Evolutionary conservation across 2,329 filamentous ascomycete genomes (phyloP), one percentile per base, ranked within the genome.

Genomic region (Colletotrichum sp.): DNA sequence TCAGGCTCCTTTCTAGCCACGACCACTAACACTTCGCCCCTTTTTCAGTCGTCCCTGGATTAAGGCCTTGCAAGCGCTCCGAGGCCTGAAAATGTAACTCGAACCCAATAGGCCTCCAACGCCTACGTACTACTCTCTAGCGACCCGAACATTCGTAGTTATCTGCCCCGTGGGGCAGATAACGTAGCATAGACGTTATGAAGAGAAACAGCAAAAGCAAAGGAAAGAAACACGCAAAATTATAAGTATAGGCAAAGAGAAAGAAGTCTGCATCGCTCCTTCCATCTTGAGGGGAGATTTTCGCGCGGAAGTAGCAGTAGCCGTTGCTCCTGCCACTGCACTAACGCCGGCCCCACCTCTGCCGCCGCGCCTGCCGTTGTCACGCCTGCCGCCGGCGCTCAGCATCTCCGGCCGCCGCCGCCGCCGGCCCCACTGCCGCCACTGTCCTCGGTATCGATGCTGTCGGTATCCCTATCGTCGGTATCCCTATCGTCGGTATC

Each of bases 161-260:
- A 36, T 26, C n/a, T 26, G 34, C 34, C 64, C 34, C 70, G 28
- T 68, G 8, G 36, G 52, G 8, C 26, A 18, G 26, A 55, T 3
- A 26, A 64, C 43, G 71, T 15, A 32, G 60, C 39, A 36, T 55
- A 64, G 36, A 21, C 64, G 28, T 67, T 28, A 61, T 36, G 16
- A 52, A 34, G 30, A 26, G 13, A 21, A 13, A 43, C 5, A 66
- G 63, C 26, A n/a, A 66, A 67, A 67, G 36, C 30, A 26, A 32
- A 39, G n/a, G 16, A 32, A 64, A 68, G 12, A 63, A 66, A 75
- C 71, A 74, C 74, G 70, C 71, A 60, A 60, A 30, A 76, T 76
- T 76, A 76, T 74, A 76, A 59, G 64, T 76, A 76, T 74, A 76
- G 69, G 64, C 64, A 71, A 61, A 13, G 57, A 26, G 36, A 28